Evolutionary conservation across 768 basidiomycete species (phyloP).

Genomic region (Podaxis mareebaensis): DNA sequence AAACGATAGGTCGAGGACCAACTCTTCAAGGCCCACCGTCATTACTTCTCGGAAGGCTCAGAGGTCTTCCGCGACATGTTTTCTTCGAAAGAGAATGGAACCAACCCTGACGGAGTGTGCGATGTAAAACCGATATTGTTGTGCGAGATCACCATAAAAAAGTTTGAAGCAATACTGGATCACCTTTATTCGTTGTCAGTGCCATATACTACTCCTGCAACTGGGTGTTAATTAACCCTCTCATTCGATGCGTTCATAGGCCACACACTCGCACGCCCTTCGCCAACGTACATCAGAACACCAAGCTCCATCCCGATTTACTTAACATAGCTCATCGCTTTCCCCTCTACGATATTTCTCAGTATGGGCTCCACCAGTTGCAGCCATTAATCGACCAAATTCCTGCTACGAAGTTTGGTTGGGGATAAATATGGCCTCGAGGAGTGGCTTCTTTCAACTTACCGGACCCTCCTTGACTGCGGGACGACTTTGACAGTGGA

Average conservation of each 20-base stretch:
- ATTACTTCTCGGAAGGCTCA: slow-evolving; percentile 39
- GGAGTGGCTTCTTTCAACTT: slow-evolving; percentile 41
- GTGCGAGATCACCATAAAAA: slow-evolving; percentile 29
- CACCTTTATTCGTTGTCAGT: slow-evolving; percentile 40
- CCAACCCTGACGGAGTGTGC: slow-evolving; percentile 29
- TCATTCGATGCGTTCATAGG: no score
- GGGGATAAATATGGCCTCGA: slow-evolving; percentile 38
- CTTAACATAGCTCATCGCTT: slow-evolving; percentile 41
- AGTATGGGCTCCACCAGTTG: slow-evolving; percentile 30
- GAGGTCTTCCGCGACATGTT: slow-evolving; percentile 40
- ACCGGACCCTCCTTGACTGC: slow-evolving; percentile 35
- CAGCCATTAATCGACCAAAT: slow-evolving; percentile 14
- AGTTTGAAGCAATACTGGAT: slow-evolving; percentile 39
- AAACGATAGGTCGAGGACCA: slow-evolving; percentile 33
- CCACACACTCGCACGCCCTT: no score
- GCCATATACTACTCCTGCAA: background rate
- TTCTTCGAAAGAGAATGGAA: slow-evolving; percentile 17
- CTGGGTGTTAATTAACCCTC: no score
- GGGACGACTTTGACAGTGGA: slow-evolving; percentile 30
- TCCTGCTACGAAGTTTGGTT: slow-evolving; percentile 35
- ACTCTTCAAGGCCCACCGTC: slow-evolving; percentile 32
- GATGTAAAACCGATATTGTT: slow-evolving; percentile 35
- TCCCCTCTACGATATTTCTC: slow-evolving; percentile 34
- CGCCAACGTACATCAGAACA: background rate
- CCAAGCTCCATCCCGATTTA: slow-evolving; percentile 37